Evolutionary conservation across 345 rosid species (phyloP).

Genomic region (Mangifera indica): DNA sequence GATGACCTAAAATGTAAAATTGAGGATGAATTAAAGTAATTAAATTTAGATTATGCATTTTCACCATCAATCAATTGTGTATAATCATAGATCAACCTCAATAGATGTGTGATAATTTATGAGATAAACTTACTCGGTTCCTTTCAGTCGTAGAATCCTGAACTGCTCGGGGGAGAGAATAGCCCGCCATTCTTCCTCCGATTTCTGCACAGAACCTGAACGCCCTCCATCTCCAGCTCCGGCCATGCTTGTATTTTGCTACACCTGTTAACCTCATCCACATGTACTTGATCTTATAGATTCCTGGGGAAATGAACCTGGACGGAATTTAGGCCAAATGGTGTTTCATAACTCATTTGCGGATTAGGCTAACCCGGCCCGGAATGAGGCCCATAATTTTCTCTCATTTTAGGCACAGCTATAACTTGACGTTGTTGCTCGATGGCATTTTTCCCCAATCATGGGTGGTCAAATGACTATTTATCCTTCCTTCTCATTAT

Average conservation of each 20-base stretch:
- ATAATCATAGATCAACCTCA: no score
- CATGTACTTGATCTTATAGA: not conserved
- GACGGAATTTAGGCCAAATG: slow-evolving; percentile 7
- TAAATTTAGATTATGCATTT: no score
- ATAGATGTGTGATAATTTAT: no score
- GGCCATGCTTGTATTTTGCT: slow-evolving; percentile 9
- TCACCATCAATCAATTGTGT: no score
- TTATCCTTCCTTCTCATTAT: no score
- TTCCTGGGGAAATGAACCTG: slow-evolving; percentile 9
- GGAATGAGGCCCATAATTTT: not conserved
- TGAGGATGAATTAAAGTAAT: not conserved
- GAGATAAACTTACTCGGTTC: slow-evolving; percentile 47
- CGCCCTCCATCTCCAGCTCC: not conserved
- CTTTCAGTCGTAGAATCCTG: slow-evolving; percentile 63
- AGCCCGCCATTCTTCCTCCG: slow-evolving; percentile 70
- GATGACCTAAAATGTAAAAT: not conserved
- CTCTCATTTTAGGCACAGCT: not conserved
- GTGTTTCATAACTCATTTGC: not conserved
- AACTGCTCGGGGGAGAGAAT: slow-evolving; percentile 66
- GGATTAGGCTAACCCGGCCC: not conserved
- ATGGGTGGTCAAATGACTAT: no score
- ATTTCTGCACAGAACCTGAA: slow-evolving; percentile 21
- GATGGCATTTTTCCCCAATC: no score
- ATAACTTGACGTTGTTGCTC: no score
- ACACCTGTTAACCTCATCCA: not conserved